Conservation (phyloP, 2,329 filamentous ascomycete species). For the Colletotrichum sp. region DNA sequence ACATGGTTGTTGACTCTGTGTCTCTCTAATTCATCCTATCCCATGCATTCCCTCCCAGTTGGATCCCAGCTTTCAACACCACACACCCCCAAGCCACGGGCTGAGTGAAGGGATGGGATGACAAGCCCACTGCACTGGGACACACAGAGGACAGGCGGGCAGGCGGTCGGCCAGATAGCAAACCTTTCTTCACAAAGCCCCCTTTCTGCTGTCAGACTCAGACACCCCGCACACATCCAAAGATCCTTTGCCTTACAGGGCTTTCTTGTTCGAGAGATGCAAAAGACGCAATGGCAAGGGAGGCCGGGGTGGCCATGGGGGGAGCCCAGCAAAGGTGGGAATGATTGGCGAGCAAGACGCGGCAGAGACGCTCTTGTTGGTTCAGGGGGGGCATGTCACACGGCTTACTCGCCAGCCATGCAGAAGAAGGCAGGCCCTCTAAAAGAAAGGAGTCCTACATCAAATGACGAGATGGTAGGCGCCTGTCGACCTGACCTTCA, state of each 20-base stretch:
- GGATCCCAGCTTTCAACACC: background rate
- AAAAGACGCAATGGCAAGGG: background rate
- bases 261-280: background rate
- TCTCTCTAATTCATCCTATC: background rate
- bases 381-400: background rate
- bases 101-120: constrained; percentile 13
- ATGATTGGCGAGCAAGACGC: background rate
- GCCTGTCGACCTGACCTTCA: background rate
- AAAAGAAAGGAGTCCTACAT: background rate
- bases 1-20: background rate
- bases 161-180: background rate
- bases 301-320: background rate
- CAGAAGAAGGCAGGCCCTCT: background rate
- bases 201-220: background rate
- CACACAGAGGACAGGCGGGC: background rate
- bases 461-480: background rate
- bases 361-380: background rate
- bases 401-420: background rate
- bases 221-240: background rate
- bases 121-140: background rate
- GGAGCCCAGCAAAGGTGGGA: background rate
- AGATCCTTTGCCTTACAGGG: background rate
- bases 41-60: background rate
- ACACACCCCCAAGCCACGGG: constrained; percentile 4
- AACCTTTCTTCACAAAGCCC: background rate